A percentile compares a stretch with the other conserved stretches of the same genome.
phyloP scores from a whole-genome alignment of 2,329 filamentous ascomycete species.

The Ilyonectria robusta region DNA sequence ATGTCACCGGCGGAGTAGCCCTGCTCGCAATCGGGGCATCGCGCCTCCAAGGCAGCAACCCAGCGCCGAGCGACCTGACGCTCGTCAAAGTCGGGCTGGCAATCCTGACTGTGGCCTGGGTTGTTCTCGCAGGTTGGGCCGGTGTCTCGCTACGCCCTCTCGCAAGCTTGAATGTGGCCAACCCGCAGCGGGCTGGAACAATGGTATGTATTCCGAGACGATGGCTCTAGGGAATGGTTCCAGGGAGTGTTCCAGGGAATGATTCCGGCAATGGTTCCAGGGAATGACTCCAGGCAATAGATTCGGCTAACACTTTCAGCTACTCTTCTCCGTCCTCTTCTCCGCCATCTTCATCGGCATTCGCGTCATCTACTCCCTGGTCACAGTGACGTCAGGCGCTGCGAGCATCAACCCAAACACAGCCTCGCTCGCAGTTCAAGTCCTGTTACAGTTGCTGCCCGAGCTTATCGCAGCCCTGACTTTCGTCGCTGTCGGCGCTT shows the following conservation, averaged over 20 bases:
- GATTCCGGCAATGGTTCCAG: neutral
- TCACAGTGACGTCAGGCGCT: conserved; percentile 19
- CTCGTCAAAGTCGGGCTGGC: conserved; percentile 26
- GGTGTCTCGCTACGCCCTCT: conserved; percentile 3
- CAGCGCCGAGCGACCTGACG: conserved; percentile 12
- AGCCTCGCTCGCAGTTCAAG: conserved; percentile 21
- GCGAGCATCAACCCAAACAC: conserved; percentile 14
- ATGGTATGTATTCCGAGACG: conserved; percentile 1
- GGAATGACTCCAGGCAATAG: neutral
- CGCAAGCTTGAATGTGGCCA: neutral
- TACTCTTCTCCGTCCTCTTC: conserved; percentile 23
- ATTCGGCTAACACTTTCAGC: neutral
- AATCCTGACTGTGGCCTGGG: conserved; percentile 25
- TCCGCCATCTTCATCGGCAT: conserved; percentile 29
- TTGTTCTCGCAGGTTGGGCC: conserved; percentile 12
- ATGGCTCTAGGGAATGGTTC: neutral
- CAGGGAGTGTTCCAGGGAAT: neutral
- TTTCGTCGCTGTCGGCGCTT: conserved; percentile 21
- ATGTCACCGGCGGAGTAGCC: conserved; percentile 22
- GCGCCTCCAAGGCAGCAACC: conserved; percentile 7
- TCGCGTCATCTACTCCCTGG: conserved; percentile 27
- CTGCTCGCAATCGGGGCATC: conserved; percentile 25
- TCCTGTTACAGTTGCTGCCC: conserved; percentile 22
- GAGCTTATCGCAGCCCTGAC: conserved; percentile 20
- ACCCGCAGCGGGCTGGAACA: conserved; percentile 14